Base-by-base conservation (phyloP, 495 filamentous ascomycete species). In the Geoglossum glabrum region DNA sequence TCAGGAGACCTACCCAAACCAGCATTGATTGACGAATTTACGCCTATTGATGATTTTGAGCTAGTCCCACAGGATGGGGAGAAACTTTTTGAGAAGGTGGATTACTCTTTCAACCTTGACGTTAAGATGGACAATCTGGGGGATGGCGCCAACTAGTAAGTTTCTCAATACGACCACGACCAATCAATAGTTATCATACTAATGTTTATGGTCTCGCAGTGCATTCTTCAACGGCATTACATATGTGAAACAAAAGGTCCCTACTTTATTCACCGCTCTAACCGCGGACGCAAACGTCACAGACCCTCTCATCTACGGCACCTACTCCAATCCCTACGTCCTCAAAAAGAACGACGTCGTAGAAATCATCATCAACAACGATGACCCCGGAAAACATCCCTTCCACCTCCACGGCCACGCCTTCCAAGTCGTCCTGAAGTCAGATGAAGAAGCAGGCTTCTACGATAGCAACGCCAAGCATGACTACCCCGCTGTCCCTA, bases 391-490 rank as follows among this genome's bases (percentile, higher is more conserved):
- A 47, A 78, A 74, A 19, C 87, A 95, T 66, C 88, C 88, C 0
- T 92, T 92, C 76, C 86, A 94, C 72, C 72, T 93, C 1, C 87
- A 94, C 73, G 88, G 87, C 0, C 88, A 93, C 70, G 76, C 80
- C 59, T 92, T 90, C 72, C 87, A 92, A 64, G 70, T 87, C 6
- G 65, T 87, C 36, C 69, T 71, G 27, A 78, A 83, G 0, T 72
- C 80, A 0, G 61, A 65, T 0, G 73, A 76, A 0, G 69, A 79
- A 23, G 75, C 70, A 3, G 74, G 73, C 6, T 58, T 50, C 38
- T 76, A 73, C 64, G 61, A 73, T 54, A 59, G 74, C 57, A 62
- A 68, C 59, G 68, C 72, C 57, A 64, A 70, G 28, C 1, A 60
- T 56, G 0, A 73, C 69, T 25, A 72, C n/a, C 74, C 79, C 0